These are phyloP conservation scores for Fraxinus cuspidata DNA, from an alignment of 257 asterid species.

Conservation along the genomic window DNA sequence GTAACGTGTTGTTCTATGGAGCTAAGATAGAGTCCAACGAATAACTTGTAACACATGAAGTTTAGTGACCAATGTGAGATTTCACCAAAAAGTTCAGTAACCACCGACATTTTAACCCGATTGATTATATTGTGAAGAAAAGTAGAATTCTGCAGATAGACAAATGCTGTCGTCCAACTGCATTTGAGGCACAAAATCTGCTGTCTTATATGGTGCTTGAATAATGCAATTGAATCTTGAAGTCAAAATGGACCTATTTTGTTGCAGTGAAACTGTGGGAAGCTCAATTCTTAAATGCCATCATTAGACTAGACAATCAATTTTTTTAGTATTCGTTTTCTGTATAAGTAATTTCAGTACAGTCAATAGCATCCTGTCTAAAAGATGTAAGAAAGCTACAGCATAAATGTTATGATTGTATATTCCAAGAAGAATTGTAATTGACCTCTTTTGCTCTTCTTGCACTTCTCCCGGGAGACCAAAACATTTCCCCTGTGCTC, in stretches of 20 bases:
- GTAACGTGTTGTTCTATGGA: no score
- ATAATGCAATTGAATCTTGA: not conserved
- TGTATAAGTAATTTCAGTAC: not conserved
- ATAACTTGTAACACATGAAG: not conserved
- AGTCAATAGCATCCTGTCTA: slow-evolving; percentile 12
- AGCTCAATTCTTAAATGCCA: not conserved
- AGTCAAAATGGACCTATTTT: not conserved
- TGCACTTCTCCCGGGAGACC: not conserved
- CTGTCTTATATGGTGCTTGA: not conserved
- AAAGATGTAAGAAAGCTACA: slow-evolving; percentile 17
- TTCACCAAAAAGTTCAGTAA: not conserved
- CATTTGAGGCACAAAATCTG: not conserved
- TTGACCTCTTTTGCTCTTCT: not conserved
- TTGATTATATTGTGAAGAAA: not conserved
- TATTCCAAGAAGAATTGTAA: not conserved
- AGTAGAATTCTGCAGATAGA: not conserved
- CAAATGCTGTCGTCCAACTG: not conserved
- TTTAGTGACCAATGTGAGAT: not conserved
- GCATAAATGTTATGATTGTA: not conserved
- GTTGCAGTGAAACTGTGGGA: not conserved
- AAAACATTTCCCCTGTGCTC: not conserved
- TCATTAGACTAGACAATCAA: not conserved
- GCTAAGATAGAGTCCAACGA: not conserved
- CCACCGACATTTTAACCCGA: not conserved
- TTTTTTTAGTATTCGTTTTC: not conserved